These are phyloP conservation scores for Phoma sp. DNA, from an alignment of 2,329 filamentous ascomycete genomes.

Conservation along the genomic window DNA sequence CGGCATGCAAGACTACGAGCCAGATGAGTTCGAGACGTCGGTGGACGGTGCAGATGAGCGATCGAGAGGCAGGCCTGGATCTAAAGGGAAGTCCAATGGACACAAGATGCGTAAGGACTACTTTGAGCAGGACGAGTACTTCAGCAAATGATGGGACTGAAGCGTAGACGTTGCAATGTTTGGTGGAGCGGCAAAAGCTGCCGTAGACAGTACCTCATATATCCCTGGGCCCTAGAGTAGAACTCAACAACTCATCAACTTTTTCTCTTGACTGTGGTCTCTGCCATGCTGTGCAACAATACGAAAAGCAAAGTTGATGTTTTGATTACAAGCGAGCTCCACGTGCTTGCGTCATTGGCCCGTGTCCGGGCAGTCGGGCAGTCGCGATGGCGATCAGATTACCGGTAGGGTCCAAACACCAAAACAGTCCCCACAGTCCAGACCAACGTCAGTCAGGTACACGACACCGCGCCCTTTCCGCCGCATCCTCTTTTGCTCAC, in stretches of 20 bases:
- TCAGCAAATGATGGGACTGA: slow-evolving; percentile 26
- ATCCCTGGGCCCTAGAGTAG: slow-evolving; percentile 34
- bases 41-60: slow-evolving; percentile 51
- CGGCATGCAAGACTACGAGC: slow-evolving; percentile 60
- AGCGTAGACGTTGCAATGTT: slow-evolving; percentile 4
- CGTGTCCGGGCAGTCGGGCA: slow-evolving; percentile 13
- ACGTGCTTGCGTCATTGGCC: slow-evolving; percentile 22
- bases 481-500: slow-evolving; percentile 2
- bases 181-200: slow-evolving; percentile 12
- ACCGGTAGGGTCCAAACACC: slow-evolving; percentile 15
- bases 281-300: slow-evolving; percentile 2
- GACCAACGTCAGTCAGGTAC: slow-evolving; percentile 4
- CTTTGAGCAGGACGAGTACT: slow-evolving; percentile 40
- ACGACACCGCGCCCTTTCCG: slow-evolving; percentile 11
- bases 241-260: slow-evolving; percentile 15
- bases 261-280: background rate
- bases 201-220: slow-evolving; percentile 11
- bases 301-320: background rate
- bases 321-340: slow-evolving; percentile 1
- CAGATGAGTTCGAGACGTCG: slow-evolving; percentile 69
- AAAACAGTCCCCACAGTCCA: slow-evolving; percentile 17
- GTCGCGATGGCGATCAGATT: slow-evolving; percentile 19
- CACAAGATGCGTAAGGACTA: slow-evolving; percentile 33
- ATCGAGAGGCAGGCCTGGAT: slow-evolving; percentile 7
- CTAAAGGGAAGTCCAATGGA: slow-evolving; percentile 31